Conservation (phyloP, 805 yeast genomes). For the Yarrowia sp. region DNA sequence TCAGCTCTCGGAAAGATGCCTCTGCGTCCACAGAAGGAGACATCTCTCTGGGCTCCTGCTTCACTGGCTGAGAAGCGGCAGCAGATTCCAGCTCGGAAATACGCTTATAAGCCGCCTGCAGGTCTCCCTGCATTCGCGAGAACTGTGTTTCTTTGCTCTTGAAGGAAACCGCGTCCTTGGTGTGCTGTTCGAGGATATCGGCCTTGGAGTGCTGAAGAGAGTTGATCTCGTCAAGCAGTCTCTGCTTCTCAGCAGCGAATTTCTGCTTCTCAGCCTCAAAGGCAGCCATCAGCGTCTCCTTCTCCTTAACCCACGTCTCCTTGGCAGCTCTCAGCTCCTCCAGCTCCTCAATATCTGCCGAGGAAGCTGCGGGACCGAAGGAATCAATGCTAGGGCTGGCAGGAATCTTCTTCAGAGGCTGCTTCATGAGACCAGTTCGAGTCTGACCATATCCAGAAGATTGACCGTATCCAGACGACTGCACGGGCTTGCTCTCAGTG, state of each 20-base stretch:
- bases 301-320: conserved; percentile 36
- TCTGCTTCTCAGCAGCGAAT: conserved; percentile 37
- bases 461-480: conserved; percentile 6
- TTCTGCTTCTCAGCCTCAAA: conserved; percentile 38
- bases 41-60: conserved; percentile 12
- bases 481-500: background rate
- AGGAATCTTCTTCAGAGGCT: conserved; percentile 27
- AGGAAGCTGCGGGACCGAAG: conserved; percentile 17
- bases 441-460: conserved; percentile 16
- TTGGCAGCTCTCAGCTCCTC: conserved; percentile 55
- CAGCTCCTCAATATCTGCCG: conserved; percentile 47
- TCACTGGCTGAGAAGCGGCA: background rate
- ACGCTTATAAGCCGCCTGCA: conserved; percentile 55
- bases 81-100: conserved; percentile 44
- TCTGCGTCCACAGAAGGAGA: conserved; percentile 10
- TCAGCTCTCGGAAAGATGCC: conserved; percentile 10
- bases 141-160: conserved; percentile 72
- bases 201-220: conserved; percentile 38
- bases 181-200: conserved; percentile 49
- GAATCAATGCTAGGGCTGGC: conserved; percentile 13
- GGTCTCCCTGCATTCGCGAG: conserved; percentile 57
- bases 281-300: conserved; percentile 43
- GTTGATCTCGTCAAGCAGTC: conserved; percentile 40
- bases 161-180: conserved; percentile 49
- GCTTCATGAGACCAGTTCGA: conserved; percentile 15